These are phyloP conservation scores for Aspergillus aculeatus DNA, from an alignment of 2,329 filamentous ascomycete species.

Conservation along the genomic window DNA sequence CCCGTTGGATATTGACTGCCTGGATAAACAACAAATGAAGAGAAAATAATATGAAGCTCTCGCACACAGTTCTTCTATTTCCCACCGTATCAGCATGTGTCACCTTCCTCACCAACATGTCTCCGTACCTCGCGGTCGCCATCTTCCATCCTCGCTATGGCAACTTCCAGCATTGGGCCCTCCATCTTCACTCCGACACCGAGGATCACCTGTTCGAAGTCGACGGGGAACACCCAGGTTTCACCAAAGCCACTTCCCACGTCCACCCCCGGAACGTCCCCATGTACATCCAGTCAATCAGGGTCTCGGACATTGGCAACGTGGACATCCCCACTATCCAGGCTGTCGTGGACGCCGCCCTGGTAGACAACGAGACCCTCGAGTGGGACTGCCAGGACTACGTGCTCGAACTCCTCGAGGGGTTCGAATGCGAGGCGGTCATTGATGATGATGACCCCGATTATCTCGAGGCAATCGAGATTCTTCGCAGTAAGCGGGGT, in stretches of 20 bases:
- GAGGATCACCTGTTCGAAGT: slow-evolving; percentile 23
- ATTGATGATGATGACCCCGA: slow-evolving; percentile 19
- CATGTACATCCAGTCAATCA: slow-evolving; percentile 12
- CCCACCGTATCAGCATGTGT: no score
- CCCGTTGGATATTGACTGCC: neutral
- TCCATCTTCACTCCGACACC: slow-evolving; percentile 19
- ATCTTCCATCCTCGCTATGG: slow-evolving; percentile 20
- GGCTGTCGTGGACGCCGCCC: slow-evolving; percentile 8
- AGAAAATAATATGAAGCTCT: no score
- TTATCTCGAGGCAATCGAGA: slow-evolving; percentile 16
- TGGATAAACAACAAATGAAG: neutral
- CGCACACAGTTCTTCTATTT: no score
- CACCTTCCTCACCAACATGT: neutral
- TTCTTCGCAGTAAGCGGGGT: slow-evolving; percentile 15
- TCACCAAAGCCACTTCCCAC: slow-evolving; percentile 12
- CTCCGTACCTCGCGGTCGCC: slow-evolving; percentile 8
- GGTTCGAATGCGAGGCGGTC: slow-evolving; percentile 17
- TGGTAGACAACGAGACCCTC: slow-evolving; percentile 23
- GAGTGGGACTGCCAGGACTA: slow-evolving; percentile 28
- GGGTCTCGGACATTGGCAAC: slow-evolving; percentile 13
- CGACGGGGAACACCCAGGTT: slow-evolving; percentile 21
- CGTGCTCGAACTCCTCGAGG: slow-evolving; percentile 22
- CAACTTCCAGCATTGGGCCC: slow-evolving; percentile 25
- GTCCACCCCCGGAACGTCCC: slow-evolving; percentile 12
- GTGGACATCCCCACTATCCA: slow-evolving; percentile 14